Percentiles rank a stretch among this genome's conserved stretches.
These are phyloP conservation scores for Herpetospermum pedunculosum DNA, from an alignment of 306 rosid species.

Conservation along the genomic window DNA sequence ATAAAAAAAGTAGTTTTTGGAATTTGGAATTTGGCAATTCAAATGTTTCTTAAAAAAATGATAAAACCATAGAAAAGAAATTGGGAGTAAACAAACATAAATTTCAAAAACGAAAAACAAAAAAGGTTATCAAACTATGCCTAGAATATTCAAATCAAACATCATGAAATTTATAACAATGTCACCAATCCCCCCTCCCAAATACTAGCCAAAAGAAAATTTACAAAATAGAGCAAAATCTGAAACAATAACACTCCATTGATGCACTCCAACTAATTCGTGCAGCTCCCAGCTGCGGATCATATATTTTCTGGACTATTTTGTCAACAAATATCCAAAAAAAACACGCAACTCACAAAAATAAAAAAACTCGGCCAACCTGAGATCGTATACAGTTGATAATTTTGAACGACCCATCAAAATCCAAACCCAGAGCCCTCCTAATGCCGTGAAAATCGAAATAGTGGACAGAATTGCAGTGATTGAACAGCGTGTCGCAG, in stretches of 20 bases:
- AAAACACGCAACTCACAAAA: not conserved
- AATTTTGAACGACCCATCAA: conserved; percentile 68
- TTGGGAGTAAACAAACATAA: no score
- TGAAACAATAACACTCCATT: not conserved
- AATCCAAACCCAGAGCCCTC: conserved; percentile 37
- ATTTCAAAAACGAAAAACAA: no score
- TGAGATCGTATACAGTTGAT: conserved; percentile 66
- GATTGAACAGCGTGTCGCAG: conserved; percentile 39
- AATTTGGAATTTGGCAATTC: no score
- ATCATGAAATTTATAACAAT: not conserved
- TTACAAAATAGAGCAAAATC: not conserved
- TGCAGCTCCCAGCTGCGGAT: not conserved
- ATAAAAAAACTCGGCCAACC: conserved; percentile 18
- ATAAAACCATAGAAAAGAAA: no score
- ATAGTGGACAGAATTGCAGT: conserved; percentile 44
- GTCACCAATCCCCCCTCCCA: not conserved
- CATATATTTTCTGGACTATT: not conserved
- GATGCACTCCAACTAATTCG: not conserved
- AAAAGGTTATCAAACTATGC: no score
- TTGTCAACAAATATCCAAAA: not conserved
- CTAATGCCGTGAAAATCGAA: conserved; percentile 46
- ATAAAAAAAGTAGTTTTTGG: no score
- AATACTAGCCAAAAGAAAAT: not conserved
- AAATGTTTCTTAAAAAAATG: no score
- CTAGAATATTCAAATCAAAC: no score